Conservation (phyloP, 1,139 yeast species). For the Hyphopichia pseudoburtonii region DNA sequence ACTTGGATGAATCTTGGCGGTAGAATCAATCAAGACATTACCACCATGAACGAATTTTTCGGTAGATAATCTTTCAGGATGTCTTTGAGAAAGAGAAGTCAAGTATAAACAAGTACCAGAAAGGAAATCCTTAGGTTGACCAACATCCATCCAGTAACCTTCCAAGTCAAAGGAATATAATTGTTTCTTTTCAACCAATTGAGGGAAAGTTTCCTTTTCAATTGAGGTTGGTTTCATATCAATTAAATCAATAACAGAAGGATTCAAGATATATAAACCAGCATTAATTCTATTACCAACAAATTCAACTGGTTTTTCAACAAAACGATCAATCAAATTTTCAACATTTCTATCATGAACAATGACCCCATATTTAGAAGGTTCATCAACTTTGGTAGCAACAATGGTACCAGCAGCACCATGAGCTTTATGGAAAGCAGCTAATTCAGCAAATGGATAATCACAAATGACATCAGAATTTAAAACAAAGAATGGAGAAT, state of each 20-base stretch:
- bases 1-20: conserved; percentile 88
- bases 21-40: conserved; percentile 90
- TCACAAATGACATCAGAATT: conserved; percentile 99
- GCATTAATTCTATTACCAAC: conserved; percentile 98
- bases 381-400: conserved; percentile 99
- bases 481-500: conserved; percentile 94
- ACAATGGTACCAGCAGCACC: conserved; percentile 99
- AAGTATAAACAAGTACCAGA: conserved; percentile 95
- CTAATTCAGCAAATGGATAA: conserved; percentile 93
- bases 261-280: conserved; percentile 95
- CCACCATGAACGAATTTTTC: conserved; percentile 84
- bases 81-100: conserved; percentile 79
- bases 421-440: conserved; percentile 89
- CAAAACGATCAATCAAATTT: conserved; percentile 95
- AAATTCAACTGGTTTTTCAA: conserved; percentile 98
- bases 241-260: conserved; percentile 92
- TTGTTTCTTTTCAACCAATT: conserved; percentile 82
- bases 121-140: conserved; percentile 99
- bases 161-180: conserved; percentile 95
- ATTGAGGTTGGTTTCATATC: conserved; percentile 98
- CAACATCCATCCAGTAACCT: conserved; percentile 99
- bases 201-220: conserved; percentile 99
- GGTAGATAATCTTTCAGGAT: conserved; percentile 65
- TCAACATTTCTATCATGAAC: conserved; percentile 94
- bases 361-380: conserved; percentile 98